Evolutionary conservation across 2,329 filamentous ascomycete genomes (phyloP).

Genomic region (Cadophora sp.): DNA sequence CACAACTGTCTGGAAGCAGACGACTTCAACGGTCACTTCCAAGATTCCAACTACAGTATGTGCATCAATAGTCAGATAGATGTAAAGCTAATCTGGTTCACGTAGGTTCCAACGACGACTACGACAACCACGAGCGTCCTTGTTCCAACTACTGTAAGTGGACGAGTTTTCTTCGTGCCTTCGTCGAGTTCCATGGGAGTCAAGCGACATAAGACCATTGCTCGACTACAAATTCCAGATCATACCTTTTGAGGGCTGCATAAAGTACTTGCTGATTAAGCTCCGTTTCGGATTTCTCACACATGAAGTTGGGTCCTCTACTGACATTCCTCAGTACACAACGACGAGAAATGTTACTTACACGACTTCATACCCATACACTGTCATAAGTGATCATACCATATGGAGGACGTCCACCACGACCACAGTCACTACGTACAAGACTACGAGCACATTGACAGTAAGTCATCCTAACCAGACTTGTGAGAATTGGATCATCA

Average conservation of each 20-base stretch:
- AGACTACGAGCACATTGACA: background rate
- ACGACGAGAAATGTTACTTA: conserved; percentile 22
- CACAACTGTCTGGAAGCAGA: conserved; percentile 29
- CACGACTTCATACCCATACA: conserved; percentile 22
- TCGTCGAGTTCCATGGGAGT: background rate
- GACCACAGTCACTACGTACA: background rate
- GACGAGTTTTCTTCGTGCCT: background rate
- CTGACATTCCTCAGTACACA: conserved; percentile 19
- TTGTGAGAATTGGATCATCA: background rate
- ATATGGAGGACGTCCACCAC: conserved; percentile 1
- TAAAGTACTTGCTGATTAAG: too few species aligned
- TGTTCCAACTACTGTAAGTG: conserved; percentile 17
- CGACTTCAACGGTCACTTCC: conserved; percentile 14
- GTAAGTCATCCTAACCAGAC: background rate
- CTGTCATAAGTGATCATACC: conserved; percentile 12
- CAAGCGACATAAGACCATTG: background rate
- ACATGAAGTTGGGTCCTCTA: background rate
- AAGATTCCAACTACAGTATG: conserved; percentile 22
- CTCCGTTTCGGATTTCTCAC: too few species aligned
- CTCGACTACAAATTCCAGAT: too few species aligned
- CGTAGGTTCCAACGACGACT: conserved; percentile 1
- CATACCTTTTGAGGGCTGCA: too few species aligned
- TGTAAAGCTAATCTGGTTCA: background rate
- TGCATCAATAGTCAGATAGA: background rate
- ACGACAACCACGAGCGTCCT: conserved; percentile 20